Base-by-base conservation (phyloP, 1,139 yeast genomes). In the Nakaseomyces nivariensis region DNA sequence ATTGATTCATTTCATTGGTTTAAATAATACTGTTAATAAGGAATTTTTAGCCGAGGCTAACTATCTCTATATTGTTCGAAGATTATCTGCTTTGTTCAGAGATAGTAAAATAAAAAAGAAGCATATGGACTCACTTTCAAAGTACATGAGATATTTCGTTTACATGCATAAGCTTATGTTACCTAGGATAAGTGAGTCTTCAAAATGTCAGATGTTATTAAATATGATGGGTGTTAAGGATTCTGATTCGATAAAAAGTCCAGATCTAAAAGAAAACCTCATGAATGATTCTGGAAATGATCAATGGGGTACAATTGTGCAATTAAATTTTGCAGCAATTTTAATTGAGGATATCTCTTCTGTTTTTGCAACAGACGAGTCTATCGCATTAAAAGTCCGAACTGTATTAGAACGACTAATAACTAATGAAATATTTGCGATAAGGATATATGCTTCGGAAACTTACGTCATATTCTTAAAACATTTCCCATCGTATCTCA, bases 401-500 rank as follows among this genome's bases (percentile, higher is more conserved):
- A 54, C 56, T 7, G 58, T 54, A 22, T 52, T 74, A 4, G 57
- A 67, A 48, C 59, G 60, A 13, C 56, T 74, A 9, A 61, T 70
- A 29, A 59, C 65, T 4, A 61, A 69, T 40, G 63, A 65, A 26
- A 64, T 66, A 26, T 69, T 67, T 45, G 64, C 66, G 37, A 55
- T 72, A 4, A 67, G 78, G 50, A 61, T 72, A 6, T 60, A 65
- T 42, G 64, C 76, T 0, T 64, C 63, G 32, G 70, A 68, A 43
- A 65, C 67, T 0, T 53, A 74, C 41, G 70, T 65, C 47, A 54
- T 53, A 2, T 68, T 74, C n/a, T 58, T 73, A 10, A 50, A 51
- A 0, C 59, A 58, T 17, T 62, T 69, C 11, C 70, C 72, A 1
- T 53, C 52, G 48, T 64, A 56, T 54, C 54, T 65, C 52, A 62